Conservation (phyloP, 2,329 filamentous ascomycete genomes). For the Falciphora oryzae region DNA sequence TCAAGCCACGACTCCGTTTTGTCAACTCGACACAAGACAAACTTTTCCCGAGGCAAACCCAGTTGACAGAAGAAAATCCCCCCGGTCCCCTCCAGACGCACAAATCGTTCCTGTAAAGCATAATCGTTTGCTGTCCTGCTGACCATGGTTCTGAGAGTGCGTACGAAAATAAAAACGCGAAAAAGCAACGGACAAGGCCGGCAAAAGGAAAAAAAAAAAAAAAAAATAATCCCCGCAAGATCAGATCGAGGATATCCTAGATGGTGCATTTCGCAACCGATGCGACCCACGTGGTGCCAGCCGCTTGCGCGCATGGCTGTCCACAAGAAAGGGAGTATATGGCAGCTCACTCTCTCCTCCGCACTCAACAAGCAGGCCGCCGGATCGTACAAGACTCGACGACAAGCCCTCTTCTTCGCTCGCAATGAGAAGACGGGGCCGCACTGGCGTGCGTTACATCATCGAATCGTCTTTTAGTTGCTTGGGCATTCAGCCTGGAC, state of each 20-base stretch:
- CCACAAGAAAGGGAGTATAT: constrained; percentile 12
- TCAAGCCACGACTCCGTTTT: neutral
- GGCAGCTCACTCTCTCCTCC: constrained; percentile 7
- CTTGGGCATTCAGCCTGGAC: constrained; percentile 92
- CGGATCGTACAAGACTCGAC: constrained; percentile 1
- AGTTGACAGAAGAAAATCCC: neutral
- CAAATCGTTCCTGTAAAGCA: neutral
- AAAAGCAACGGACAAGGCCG: constrained; percentile 9
- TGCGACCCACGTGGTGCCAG: constrained; percentile 9
- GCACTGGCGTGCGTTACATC: constrained; percentile 15
- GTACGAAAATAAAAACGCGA: constrained; percentile 2
- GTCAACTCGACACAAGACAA: neutral
- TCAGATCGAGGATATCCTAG: constrained; percentile 9
- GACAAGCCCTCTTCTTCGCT: constrained; percentile 11
- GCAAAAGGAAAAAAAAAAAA: constrained; percentile 16
- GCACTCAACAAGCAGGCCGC: constrained; percentile 8
- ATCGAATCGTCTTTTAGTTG: constrained; percentile 42
- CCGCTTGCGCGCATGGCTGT: neutral
- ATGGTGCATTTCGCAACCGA: constrained; percentile 10
- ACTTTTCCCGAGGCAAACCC: neutral
- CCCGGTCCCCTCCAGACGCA: neutral
- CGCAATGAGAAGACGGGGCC: constrained; percentile 13
- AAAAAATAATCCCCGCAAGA: constrained; percentile 14
- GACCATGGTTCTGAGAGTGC: neutral
- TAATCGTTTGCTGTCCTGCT: neutral